A percentile compares a stretch with the other conserved stretches of the same genome.
These are phyloP conservation scores for Hygrocybe coccinea DNA, from an alignment of 768 basidiomycete species.

Conservation along the genomic window DNA sequence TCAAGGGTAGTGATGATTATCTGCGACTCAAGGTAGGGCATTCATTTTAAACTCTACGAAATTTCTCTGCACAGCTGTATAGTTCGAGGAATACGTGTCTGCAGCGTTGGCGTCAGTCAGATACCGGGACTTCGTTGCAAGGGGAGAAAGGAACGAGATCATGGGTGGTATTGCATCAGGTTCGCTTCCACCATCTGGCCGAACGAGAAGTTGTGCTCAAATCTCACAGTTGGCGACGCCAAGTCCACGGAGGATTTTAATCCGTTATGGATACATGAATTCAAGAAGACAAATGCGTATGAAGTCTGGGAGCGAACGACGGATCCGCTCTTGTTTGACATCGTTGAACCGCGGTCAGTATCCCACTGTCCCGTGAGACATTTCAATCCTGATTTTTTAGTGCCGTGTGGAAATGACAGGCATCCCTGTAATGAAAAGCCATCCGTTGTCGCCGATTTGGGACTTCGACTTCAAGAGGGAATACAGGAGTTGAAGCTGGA, in stretches of 20 bases:
- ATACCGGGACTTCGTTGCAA: conserved; percentile 79
- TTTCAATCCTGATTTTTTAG: neutral
- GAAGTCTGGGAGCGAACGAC: conserved; percentile 88
- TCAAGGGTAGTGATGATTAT: conserved; percentile 96
- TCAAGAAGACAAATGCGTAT: conserved; percentile 82
- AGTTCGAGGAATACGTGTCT: conserved; percentile 94
- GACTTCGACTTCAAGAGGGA: conserved; percentile 86
- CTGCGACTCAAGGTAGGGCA: conserved; percentile 68
- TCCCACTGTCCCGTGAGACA: neutral
- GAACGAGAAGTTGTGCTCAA: neutral
- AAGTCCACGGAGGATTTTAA: conserved; percentile 77
- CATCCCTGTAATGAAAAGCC: conserved; percentile 93
- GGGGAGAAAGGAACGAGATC: conserved; percentile 57
- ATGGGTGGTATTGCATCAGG: conserved; percentile 66
- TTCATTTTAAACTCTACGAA: neutral
- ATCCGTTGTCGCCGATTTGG: conserved; percentile 85
- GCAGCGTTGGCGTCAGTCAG: conserved; percentile 85
- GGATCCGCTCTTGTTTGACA: conserved; percentile 90
- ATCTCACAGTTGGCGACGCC: conserved; percentile 45
- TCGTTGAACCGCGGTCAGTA: conserved; percentile 82
- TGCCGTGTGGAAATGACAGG: conserved; percentile 35
- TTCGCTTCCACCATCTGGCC: conserved; percentile 14
- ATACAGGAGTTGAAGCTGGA: conserved; percentile 91
- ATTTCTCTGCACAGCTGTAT: neutral
- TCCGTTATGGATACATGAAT: conserved; percentile 81